Base-by-base conservation (phyloP, 345 rosid species). In the Firmiana major region DNA sequence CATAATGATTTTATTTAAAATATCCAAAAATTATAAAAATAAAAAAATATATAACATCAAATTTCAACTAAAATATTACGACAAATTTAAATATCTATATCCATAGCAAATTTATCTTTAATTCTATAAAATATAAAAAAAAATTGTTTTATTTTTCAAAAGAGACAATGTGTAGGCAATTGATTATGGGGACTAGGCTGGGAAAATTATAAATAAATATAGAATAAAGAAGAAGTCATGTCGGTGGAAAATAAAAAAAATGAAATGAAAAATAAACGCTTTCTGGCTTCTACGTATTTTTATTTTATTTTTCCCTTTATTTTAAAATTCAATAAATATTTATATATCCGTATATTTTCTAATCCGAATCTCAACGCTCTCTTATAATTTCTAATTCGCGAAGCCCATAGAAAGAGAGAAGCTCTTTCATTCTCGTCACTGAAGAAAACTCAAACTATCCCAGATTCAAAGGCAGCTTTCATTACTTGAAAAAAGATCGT, bases 241-340 rank as follows among this genome's bases (percentile, higher is more conserved):
- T 77, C 83, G 83, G 83, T 81, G 83, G 78, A 42, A 66, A 72
- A 21, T 7, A 63, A 34, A 24, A 7, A 53, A 73, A 66, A 71
- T 5, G 0, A 16, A 71, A 42, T 17, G 36, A 70, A 26, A 75
- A 43, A 42, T 13, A 13, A 46, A 48, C 53, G 38, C n/a, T 15
- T 1, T 24, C 3, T 11, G 22, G 0, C 0, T 42, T 19, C 7
- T 67, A n/a, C 1, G 1, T 6, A 3, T 74, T 16, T 62, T 17
- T 8, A 9, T 57, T 48, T 31, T 21, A 8, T 12, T 51, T 46
- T 38, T 38, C 40, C 10, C n/a, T 1, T 26, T n/a, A 11, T 48
- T 63, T 24, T 58, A 75, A 60, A 60, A 19, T 16, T 17, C 11
- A 45, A 63, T 46, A 43, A 11, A 13, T 46, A 42, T 36, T 69